Conservation (phyloP, 768 basidiomycete genomes). For the Hygrophorus pudorinus region DNA sequence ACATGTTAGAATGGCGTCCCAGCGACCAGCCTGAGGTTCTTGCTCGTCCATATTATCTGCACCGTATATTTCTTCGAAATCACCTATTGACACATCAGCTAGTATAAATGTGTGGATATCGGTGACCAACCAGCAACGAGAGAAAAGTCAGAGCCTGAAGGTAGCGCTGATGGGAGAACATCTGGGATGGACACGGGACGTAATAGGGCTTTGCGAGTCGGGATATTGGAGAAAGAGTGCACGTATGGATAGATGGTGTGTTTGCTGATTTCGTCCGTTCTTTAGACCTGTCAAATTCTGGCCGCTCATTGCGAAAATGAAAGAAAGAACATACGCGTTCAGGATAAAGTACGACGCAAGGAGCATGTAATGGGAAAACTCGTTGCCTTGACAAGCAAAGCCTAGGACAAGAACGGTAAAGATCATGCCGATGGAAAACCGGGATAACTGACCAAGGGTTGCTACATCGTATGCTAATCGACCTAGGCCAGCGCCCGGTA, state of each 20-base stretch:
- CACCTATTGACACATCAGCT: conserved; percentile 38
- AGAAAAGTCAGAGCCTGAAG: conserved; percentile 58
- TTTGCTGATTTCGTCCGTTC: conserved; percentile 57
- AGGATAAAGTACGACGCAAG: conserved; percentile 81
- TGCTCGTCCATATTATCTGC: conserved; percentile 32
- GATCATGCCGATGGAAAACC: not conserved
- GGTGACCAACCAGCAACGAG: conserved; percentile 65
- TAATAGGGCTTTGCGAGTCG: conserved; percentile 48
- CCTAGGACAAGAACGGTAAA: conserved; percentile 33
- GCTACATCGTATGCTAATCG: conserved; percentile 86
- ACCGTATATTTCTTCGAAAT: conserved; percentile 91
- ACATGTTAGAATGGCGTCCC: conserved; percentile 88
- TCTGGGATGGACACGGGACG: conserved; percentile 71
- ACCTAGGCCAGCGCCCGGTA: conserved; percentile 86
- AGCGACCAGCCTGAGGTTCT: conserved; percentile 66
- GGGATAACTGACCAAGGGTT: conserved; percentile 45
- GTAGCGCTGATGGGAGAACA: conserved; percentile 66
- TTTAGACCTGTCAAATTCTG: conserved; percentile 11
- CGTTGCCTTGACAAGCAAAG: conserved; percentile 87
- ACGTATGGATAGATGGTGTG: conserved; percentile 83
- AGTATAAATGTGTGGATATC: not conserved
- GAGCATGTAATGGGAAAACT: conserved; percentile 94
- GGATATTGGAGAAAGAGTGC: conserved; percentile 85
- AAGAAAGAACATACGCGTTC: conserved; percentile 49
- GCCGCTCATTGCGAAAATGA: not conserved